Evolutionary conservation across 306 rosid genomes (phyloP), one percentile per base, ranked within the genome.

Genomic region (Vachellia pachyceras): DNA sequence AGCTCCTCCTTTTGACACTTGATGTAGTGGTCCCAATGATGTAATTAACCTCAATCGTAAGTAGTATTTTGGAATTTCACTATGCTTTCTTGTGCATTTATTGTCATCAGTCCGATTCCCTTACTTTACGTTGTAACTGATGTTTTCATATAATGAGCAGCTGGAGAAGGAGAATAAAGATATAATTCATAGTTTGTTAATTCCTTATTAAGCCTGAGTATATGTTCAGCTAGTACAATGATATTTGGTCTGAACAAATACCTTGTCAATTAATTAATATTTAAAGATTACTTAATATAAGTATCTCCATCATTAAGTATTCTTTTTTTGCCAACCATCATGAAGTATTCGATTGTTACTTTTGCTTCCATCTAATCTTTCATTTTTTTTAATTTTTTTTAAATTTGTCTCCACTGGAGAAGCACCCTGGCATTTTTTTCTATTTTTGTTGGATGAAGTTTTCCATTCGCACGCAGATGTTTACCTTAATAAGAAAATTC

Each of bases 11-110:
- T 13, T 29, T 5, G n/a, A 29, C 9, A 29, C 39, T 29, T 14
- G 17, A 61, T 29, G 11, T 12, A 15, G 4, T 17, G 45, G 71
- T 65, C 23, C 66, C 42, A 7, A 64, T 35, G 41, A 37, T 64
- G 69, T 35, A 68, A 40, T 10, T 22, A 12, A 40, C 44, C 29
- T 39, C 68, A 22, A 12, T n/a, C 58, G 52, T 5, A 17, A 50
- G 37, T 54, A 54, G 63, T 20, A n/a, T 13, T n/a, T 64, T 74
- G 69, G 50, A 68, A 66, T 42, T 55, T 75, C 42, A 55, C 60
- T 55, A 36, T 69, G 33, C 35, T n/a, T n/a, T n/a, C n/a, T 2
- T 69, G 35, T 68, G 50, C 18, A 39, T 10, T 68, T 68, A 52
- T 55, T 9, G 3, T 47, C 12, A 50, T 35, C 47, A 20, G 15